phyloP scores from a whole-genome alignment of 225 moss, liverwort and hornwort genomes.

The Neckera pumila region DNA sequence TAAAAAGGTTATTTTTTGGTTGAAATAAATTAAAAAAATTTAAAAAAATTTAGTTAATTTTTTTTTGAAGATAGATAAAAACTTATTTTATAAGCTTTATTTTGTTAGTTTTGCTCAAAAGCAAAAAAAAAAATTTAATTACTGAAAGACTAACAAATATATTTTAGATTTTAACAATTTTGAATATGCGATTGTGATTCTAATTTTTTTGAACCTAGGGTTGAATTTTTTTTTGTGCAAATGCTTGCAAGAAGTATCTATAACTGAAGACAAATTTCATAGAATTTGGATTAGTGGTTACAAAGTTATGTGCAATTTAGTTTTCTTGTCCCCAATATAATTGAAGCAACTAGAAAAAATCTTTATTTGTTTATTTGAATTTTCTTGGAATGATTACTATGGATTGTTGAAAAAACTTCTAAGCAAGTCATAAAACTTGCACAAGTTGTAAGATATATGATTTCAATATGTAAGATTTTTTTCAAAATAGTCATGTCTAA shows the following conservation, averaged over 20 bases:
- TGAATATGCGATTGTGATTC: background rate
- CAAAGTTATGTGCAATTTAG: background rate
- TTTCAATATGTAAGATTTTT: no score
- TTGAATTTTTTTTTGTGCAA: rapidly evolving
- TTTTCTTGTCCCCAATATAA: background rate
- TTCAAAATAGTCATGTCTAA: no score
- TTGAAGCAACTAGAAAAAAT: background rate
- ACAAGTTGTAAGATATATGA: background rate
- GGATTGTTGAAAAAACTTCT: background rate
- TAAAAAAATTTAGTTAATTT: background rate
- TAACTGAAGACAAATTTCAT: background rate
- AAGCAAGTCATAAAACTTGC: background rate
- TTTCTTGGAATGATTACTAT: background rate
- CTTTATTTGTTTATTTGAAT: background rate
- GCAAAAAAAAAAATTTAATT: background rate
- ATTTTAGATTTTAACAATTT: background rate
- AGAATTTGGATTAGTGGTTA: background rate
- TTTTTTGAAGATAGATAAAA: background rate
- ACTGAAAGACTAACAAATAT: background rate
- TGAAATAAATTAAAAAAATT: no score
- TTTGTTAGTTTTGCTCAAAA: background rate
- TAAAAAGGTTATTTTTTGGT: background rate
- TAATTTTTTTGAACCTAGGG: background rate
- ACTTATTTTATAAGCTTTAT: background rate
- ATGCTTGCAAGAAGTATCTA: background rate